Conservation (phyloP, 2,329 filamentous ascomycete genomes). For the Ascocoryne sarcoides region DNA sequence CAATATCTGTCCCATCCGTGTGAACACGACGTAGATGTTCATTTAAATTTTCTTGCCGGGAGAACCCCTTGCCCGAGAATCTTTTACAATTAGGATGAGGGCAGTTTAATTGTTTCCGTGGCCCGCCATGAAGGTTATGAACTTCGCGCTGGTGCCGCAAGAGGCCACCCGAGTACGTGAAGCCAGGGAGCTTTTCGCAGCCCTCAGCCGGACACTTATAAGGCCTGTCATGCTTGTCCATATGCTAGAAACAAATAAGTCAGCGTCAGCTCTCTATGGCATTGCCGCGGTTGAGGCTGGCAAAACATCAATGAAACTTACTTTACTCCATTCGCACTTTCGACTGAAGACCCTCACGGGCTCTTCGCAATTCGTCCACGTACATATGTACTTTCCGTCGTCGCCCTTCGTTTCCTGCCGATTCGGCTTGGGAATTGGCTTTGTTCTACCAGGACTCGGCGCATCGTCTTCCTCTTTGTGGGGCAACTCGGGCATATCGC, state of each 20-base stretch:
- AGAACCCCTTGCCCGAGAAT: slow-evolving; percentile 81
- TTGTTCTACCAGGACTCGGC: slow-evolving; percentile 29
- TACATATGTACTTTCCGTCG: slow-evolving; percentile 71
- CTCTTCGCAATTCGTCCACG: slow-evolving; percentile 58
- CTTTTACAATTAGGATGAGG: slow-evolving; percentile 83
- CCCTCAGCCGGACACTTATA: slow-evolving; percentile 78
- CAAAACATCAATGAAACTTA: too few relatives aligned
- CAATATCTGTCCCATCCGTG: slow-evolving; percentile 36
- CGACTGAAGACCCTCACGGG: slow-evolving; percentile 60
- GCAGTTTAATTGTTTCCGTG: slow-evolving; percentile 80
- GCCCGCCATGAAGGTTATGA: slow-evolving; percentile 63
- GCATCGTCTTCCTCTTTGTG: slow-evolving; percentile 25
- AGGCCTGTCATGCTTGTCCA: slow-evolving; percentile 94
- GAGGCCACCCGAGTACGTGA: slow-evolving; percentile 89
- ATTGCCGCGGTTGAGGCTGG: too few relatives aligned
- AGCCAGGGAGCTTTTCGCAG: slow-evolving; percentile 86
- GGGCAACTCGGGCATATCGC: slow-evolving; percentile 22
- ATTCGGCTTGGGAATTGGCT: slow-evolving; percentile 50
- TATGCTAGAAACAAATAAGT: slow-evolving; percentile 52
- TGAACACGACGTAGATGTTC: slow-evolving; percentile 92
- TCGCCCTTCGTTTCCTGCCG: slow-evolving; percentile 51
- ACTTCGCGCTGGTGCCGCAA: slow-evolving; percentile 88
- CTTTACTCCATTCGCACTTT: slow-evolving; percentile 82
- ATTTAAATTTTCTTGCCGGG: slow-evolving; percentile 85
- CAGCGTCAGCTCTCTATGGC: not conserved